These are phyloP conservation scores for Candida quercuum DNA, from an alignment of 805 yeast genomes.

Conservation along the genomic window DNA sequence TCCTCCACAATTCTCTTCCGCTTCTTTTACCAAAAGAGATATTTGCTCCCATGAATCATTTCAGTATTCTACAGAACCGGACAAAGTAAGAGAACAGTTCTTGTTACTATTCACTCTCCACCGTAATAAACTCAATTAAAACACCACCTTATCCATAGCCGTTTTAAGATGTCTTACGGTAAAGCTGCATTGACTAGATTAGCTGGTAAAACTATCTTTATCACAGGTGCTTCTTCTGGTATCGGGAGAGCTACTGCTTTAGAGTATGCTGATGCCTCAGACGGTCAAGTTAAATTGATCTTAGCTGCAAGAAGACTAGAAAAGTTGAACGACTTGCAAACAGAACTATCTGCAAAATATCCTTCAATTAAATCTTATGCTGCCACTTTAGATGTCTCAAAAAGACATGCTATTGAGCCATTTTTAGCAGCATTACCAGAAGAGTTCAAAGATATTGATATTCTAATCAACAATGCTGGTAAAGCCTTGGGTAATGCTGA, in stretches of 20 bases:
- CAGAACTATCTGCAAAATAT: slow-evolving; percentile 40
- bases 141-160: too few species aligned
- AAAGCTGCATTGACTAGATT: slow-evolving; percentile 73
- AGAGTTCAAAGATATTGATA: slow-evolving; percentile 59
- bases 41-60: too few species aligned
- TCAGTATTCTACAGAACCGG: too few species aligned
- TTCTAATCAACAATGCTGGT: slow-evolving; percentile 70
- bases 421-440: slow-evolving; percentile 51
- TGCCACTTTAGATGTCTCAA: slow-evolving; percentile 52
- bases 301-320: slow-evolving; percentile 76
- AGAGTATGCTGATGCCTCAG: slow-evolving; percentile 73
- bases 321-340: slow-evolving; percentile 45
- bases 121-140: too few species aligned
- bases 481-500: slow-evolving; percentile 75
- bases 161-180: slow-evolving; percentile 54
- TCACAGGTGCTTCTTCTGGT: slow-evolving; percentile 97
- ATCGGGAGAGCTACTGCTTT: slow-evolving; percentile 90
- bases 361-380: slow-evolving; percentile 41
- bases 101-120: too few species aligned
- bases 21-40: too few species aligned
- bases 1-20: too few species aligned
- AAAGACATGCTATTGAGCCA: slow-evolving; percentile 42
- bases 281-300: slow-evolving; percentile 65
- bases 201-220: slow-evolving; percentile 70
- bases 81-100: too few species aligned